Base-by-base conservation (phyloP, 2,329 filamentous ascomycete genomes). In the Dissoconium aciculare region DNA sequence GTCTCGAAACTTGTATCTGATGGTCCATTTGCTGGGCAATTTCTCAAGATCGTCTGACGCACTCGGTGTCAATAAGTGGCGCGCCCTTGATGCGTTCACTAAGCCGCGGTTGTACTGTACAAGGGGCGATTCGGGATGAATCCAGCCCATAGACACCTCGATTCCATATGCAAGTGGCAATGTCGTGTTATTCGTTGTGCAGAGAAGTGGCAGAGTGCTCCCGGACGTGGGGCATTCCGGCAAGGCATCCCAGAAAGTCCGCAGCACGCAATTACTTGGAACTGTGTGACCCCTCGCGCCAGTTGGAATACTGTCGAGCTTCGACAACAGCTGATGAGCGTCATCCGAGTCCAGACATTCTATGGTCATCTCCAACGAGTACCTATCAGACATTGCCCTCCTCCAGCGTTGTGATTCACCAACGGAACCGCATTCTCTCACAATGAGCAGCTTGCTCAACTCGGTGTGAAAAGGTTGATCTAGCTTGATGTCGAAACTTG, bases 241-340 rank as follows among this genome's bases (percentile, higher is more conserved):
- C 4, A 59, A 42, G 13, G 50, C 41, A 3, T 31, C 28, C 46
- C 51, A 57, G 5, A 32, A 41, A 5, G 47, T 38, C 23, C 36
- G 38, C 1, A 58, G n/a, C n/a, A n/a, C n/a, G n/a, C n/a, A n/a
- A n/a, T n/a, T n/a, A n/a, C n/a, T n/a, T n/a, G n/a, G n/a, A n/a
- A n/a, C n/a, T n/a, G n/a, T n/a, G n/a, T n/a, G n/a, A n/a, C n/a
- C n/a, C n/a, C n/a, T n/a, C n/a, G n/a, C n/a, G n/a, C n/a, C n/a
- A n/a, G n/a, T n/a, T n/a, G n/a, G n/a, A n/a, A n/a, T n/a, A n/a
- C n/a, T n/a, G n/a, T n/a, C n/a, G n/a, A n/a, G n/a, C n/a, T n/a
- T n/a, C n/a, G n/a, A n/a, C n/a, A n/a, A n/a, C n/a, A n/a, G n/a
- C n/a, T n/a, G n/a, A n/a, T n/a, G n/a, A n/a, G 46, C 45, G 14